These are phyloP conservation scores for Pythium oligandrum DNA, from an alignment of 352 stramenopile species.

Conservation along the genomic window DNA sequence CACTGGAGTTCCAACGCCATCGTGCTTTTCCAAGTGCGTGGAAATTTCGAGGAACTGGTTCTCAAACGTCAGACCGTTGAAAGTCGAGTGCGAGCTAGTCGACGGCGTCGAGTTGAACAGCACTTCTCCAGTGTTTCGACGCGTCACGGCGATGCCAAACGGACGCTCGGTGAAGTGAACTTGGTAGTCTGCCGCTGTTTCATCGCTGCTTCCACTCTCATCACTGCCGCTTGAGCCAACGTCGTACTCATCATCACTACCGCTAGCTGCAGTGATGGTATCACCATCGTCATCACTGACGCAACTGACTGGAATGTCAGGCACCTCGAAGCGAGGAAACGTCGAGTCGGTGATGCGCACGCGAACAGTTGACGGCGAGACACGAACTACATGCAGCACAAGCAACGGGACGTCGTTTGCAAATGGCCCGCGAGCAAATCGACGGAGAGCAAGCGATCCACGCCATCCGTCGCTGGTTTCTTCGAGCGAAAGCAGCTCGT, in stretches of 20 bases:
- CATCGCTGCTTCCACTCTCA: not conserved
- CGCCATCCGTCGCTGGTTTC: conserved; percentile 48
- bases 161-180: conserved; percentile 62
- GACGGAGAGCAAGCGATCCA: conserved; percentile 44
- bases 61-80: conserved; percentile 72
- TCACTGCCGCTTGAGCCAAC: not conserved
- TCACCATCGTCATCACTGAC: conserved; percentile 3
- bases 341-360: conserved; percentile 81
- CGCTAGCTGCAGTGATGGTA: too few relatives aligned
- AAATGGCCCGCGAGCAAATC: conserved; percentile 52
- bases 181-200: conserved; percentile 21
- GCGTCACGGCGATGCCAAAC: conserved; percentile 70
- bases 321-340: conserved; percentile 70
- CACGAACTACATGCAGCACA: conserved; percentile 53
- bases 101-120: conserved; percentile 84
- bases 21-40: conserved; percentile 38
- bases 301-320: conserved; percentile 17
- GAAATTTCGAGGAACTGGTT: conserved; percentile 88
- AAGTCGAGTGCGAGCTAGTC: conserved; percentile 25
- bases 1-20: conserved; percentile 16
- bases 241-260: not conserved
- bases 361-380: conserved; percentile 40
- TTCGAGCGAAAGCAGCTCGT: conserved; percentile 58
- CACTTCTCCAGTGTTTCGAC: conserved; percentile 46
- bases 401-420: conserved; percentile 70